Evolutionary conservation across 257 asterid species (phyloP).

Genomic region (Solanum corneliomulleri): DNA sequence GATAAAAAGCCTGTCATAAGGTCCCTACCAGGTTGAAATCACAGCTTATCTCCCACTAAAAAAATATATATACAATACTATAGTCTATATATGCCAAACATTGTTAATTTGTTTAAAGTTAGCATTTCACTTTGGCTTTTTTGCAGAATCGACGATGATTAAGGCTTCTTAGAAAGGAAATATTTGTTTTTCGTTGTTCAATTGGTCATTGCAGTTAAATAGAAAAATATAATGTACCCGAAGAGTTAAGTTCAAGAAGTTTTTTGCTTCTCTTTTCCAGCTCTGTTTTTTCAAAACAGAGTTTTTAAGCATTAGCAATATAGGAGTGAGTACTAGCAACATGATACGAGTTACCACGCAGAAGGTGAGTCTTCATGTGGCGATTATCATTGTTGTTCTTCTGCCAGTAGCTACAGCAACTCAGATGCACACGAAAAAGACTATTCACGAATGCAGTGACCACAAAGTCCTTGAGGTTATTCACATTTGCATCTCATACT

Average conservation of each 20-base stretch:
- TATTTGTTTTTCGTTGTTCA: background rate
- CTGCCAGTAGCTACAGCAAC: conserved; percentile 19
- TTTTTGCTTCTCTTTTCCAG: background rate
- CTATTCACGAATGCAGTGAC: conserved; percentile 14
- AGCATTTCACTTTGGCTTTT: conserved; percentile 21
- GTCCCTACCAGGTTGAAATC: conserved; percentile 39
- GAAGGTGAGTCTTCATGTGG: conserved; percentile 14
- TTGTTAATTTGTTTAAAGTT: conserved; percentile 22
- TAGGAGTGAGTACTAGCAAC: background rate
- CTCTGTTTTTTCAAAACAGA: background rate
- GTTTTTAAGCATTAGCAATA: background rate
- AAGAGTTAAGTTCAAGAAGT: background rate
- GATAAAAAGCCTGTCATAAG: conserved; percentile 37
- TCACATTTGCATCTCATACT: background rate
- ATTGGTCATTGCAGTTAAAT: background rate
- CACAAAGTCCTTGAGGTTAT: conserved; percentile 25
- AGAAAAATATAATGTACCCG: background rate
- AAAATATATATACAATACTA: conserved; percentile 4
- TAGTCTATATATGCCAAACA: conserved; percentile 7
- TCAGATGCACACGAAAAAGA: background rate
- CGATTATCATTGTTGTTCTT: conserved; percentile 20
- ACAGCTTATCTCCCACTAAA: conserved; percentile 5
- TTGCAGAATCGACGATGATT: conserved; percentile 13
- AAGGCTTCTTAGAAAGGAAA: conserved; percentile 7
- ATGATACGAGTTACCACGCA: background rate